Base-by-base conservation (phyloP, 495 filamentous ascomycete species). In the Xylaria telfairii region DNA sequence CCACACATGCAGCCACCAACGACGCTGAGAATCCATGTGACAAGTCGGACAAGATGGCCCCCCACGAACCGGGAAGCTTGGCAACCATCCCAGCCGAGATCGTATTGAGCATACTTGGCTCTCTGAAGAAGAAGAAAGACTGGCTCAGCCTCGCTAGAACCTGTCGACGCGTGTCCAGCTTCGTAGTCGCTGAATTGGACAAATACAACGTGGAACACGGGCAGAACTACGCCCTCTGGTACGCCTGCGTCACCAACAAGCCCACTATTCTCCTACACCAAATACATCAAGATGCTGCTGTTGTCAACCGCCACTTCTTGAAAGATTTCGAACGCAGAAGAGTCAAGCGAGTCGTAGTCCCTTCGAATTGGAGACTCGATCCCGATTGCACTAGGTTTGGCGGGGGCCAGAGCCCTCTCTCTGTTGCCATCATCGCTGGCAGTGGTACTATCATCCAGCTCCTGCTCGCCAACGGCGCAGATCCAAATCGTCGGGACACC, bases 391-490 rank as follows among this genome's bases (percentile, higher is more conserved):
- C 7, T 17, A 7, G 4, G 32, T 37, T 42, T 12, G 68, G 68
- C 26, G 8, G 28, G 30, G 39, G 19, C 28, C 57, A 59, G 68
- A 47, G 49, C 1, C 68, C 68, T 32, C 51, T 70, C 5, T 0
- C 37, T 46, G 60, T 65, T 28, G 60, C 68, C 15, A 49, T 65
- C 21, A 1, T 49, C 13, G 49, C 49, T 15, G 61, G 41, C 0
- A 28, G 21, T 9, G 2, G 47, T 9, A 30, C 13, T 26, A 37
- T 37, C 15, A 46, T 65, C 42, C 19, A 47, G 24, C n/a, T 41
- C 28, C 68, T 70, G 51, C 61, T 70, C 9, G 49, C 2, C 32
- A 46, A 70, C 51, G 49, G 49, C n/a, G 68, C 68, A 3, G 28
- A 70, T 24, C 32, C 61, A 1, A 65, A 65, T 26, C 37, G 30